Conservation (phyloP, 2,329 filamentous ascomycete genomes). For the Ceratocystis papillata region DNA sequence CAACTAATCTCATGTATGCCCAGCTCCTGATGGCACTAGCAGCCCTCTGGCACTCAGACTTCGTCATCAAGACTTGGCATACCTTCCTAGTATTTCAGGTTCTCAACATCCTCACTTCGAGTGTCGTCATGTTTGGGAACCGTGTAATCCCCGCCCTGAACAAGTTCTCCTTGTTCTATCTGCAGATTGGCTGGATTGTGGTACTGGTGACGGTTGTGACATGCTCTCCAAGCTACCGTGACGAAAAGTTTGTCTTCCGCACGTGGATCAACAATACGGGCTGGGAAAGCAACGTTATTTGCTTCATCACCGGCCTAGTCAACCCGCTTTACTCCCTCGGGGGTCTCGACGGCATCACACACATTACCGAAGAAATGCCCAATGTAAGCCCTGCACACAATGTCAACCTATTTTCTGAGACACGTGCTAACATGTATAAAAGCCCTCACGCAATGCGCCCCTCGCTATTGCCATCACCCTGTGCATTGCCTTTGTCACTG, state of each 20-base stretch:
- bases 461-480: constrained; percentile 37
- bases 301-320: constrained; percentile 42
- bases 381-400: constrained; percentile 32
- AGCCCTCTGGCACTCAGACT: constrained; percentile 32
- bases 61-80: constrained; percentile 38
- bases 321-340: constrained; percentile 40
- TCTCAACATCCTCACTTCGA: constrained; percentile 36
- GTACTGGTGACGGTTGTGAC: constrained; percentile 40
- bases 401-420: too few species aligned
- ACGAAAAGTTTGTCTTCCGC: constrained; percentile 40
- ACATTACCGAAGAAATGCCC: constrained; percentile 42
- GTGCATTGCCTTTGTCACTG: constrained; percentile 40
- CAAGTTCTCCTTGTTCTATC: constrained; percentile 37
- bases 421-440: constrained; percentile 10
- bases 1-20: constrained; percentile 37
- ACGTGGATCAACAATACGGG: constrained; percentile 45
- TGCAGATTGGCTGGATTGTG: constrained; percentile 39
- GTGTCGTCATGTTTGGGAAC: constrained; percentile 41
- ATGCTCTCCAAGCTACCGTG: constrained; percentile 37
- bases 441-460: constrained; percentile 33
- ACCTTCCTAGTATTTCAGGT: constrained; percentile 38
- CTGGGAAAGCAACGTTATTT: constrained; percentile 40
- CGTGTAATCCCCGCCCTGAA: constrained; percentile 36
- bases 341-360: constrained; percentile 39
- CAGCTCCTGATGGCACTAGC: constrained; percentile 36